These are phyloP conservation scores for Diaporthe vaccinii DNA, from an alignment of 2,329 filamentous ascomycete species.

Conservation along the genomic window DNA sequence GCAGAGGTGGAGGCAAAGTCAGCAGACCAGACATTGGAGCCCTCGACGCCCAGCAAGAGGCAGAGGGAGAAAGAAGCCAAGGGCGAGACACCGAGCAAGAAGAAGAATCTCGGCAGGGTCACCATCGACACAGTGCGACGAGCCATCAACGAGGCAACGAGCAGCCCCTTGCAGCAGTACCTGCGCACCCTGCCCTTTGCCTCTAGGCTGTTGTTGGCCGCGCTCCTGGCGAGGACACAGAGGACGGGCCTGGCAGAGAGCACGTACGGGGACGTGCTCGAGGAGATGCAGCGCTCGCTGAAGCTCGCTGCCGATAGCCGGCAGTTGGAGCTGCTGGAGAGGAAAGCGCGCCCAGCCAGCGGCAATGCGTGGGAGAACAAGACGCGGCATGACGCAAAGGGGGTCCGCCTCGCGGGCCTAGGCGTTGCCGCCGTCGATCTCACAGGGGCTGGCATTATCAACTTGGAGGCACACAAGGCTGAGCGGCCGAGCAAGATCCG, in stretches of 20 bases:
- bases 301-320: conserved; percentile 70
- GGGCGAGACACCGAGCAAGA: conserved; percentile 49
- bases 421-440: conserved; percentile 81
- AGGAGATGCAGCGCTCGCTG: conserved; percentile 82
- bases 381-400: conserved; percentile 34
- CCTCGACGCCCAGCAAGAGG: conserved; percentile 73
- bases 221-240: conserved; percentile 82
- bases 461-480: conserved; percentile 82
- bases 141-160: conserved; percentile 95
- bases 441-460: conserved; percentile 88
- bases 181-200: conserved; percentile 85
- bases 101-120: conserved; percentile 70
- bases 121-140: conserved; percentile 94
- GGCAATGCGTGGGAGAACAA: conserved; percentile 36
- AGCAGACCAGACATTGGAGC: conserved; percentile 58
- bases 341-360: conserved; percentile 32
- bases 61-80: conserved; percentile 46
- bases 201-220: conserved; percentile 87
- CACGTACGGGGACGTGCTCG: conserved; percentile 88
- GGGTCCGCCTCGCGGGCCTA: conserved; percentile 49
- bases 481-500: conserved; percentile 91
- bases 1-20: conserved; percentile 79
- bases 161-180: conserved; percentile 90
- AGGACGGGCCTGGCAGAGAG: conserved; percentile 90
- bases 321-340: conserved; percentile 71